Percentiles rank a stretch among this genome's conserved stretches.
These are phyloP conservation scores for Debaryomyces sp. DNA, from an alignment of 1,139 yeast species.

Conservation along the genomic window DNA sequence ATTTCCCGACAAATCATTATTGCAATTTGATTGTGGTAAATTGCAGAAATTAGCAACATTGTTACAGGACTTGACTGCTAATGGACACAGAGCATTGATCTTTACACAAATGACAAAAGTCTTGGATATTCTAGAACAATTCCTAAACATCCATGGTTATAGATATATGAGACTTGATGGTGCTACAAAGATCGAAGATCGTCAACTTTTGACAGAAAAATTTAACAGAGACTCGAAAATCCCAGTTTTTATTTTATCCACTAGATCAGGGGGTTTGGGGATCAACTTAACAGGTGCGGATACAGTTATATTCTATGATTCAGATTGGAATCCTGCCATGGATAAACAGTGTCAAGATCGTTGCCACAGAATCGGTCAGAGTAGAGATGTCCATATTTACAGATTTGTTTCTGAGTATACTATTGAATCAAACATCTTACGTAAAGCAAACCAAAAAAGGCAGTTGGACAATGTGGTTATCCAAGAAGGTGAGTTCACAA, in stretches of 20 bases:
- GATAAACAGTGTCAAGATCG: slow-evolving; percentile 99
- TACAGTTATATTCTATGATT: slow-evolving; percentile 97
- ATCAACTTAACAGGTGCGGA: slow-evolving; percentile 98
- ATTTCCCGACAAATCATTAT: slow-evolving; percentile 89
- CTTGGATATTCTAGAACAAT: slow-evolving; percentile 88
- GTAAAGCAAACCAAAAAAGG: slow-evolving; percentile 94
- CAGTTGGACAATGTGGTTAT: slow-evolving; percentile 94
- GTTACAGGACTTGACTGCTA: slow-evolving; percentile 74
- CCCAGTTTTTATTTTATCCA: slow-evolving; percentile 89
- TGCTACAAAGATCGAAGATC: slow-evolving; percentile 94
- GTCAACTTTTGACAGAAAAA: slow-evolving; percentile 90
- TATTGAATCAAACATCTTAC: slow-evolving; percentile 91
- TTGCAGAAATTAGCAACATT: slow-evolving; percentile 79
- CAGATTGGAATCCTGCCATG: slow-evolving; percentile 99
- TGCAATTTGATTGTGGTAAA: slow-evolving; percentile 97
- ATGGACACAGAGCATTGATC: slow-evolving; percentile 91
- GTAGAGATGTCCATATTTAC: slow-evolving; percentile 96
- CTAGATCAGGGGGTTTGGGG: slow-evolving; percentile 98
- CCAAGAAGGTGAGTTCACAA: slow-evolving; percentile 97
- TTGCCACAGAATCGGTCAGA: slow-evolving; percentile 98
- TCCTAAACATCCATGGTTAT: slow-evolving; percentile 91
- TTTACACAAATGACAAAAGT: slow-evolving; percentile 99
- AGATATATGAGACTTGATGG: slow-evolving; percentile 96
- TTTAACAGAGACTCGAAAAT: slow-evolving; percentile 85
- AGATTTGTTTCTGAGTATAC: slow-evolving; percentile 95